A percentile compares a stretch with the other conserved stretches of the same genome.
Conservation (phyloP, 2,329 filamentous ascomycete species). For the Penicillium brasilianum region DNA sequence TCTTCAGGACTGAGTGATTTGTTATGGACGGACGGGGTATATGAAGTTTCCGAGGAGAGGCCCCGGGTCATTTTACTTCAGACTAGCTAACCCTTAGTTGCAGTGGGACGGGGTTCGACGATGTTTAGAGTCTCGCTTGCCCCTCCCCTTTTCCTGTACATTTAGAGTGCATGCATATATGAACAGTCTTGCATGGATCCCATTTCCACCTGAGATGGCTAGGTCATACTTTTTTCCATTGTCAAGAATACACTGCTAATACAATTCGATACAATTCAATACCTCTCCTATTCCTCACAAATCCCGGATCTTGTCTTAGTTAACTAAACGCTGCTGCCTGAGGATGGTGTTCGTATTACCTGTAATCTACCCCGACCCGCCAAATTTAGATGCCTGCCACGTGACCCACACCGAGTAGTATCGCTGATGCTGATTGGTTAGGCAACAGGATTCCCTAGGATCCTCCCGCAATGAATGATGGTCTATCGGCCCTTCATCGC, state of each 20-base stretch:
- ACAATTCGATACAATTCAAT: background rate
- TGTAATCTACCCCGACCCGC: background rate
- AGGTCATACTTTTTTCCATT: background rate
- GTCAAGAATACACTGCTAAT: background rate
- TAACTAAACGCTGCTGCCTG: constrained; percentile 19
- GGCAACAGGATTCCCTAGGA: constrained; percentile 49
- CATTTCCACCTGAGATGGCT: background rate
- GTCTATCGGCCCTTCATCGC: constrained; percentile 33
- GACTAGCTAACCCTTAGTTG: background rate
- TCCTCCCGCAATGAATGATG: constrained; percentile 26
- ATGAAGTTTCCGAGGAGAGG: background rate
- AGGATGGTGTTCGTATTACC: constrained; percentile 9
- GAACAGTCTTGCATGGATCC: constrained; percentile 2
- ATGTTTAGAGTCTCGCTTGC: constrained; percentile 6
- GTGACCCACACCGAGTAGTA: constrained; percentile 25
- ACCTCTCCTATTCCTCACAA: background rate
- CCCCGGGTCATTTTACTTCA: background rate
- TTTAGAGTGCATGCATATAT: constrained; percentile 6
- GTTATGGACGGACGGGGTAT: background rate
- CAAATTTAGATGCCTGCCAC: constrained; percentile 39
- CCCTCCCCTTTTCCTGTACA: constrained; percentile 8
- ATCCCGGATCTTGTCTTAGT: background rate
- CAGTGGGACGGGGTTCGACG: constrained; percentile 4
- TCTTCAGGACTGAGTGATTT: background rate
- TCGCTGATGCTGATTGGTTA: constrained; percentile 43